These are phyloP conservation scores for Fraxinus latifolia DNA, from an alignment of 305 asterid genomes.

Conservation along the genomic window DNA sequence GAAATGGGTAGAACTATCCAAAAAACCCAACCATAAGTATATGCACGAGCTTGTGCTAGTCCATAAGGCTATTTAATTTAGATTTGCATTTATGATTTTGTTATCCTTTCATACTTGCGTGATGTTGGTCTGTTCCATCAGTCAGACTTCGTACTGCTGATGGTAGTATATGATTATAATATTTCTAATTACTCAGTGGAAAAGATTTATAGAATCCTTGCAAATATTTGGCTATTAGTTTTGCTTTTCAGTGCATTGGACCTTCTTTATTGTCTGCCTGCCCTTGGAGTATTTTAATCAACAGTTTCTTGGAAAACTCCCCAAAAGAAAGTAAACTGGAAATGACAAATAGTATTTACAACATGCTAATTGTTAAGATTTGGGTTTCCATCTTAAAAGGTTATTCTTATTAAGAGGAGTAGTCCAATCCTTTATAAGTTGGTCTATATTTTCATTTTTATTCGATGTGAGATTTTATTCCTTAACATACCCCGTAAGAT, in stretches of 20 bases:
- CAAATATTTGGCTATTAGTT: neutral
- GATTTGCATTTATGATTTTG: neutral
- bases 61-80: neutral
- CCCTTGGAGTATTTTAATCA: neutral
- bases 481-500: too few species aligned
- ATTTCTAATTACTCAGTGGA: neutral
- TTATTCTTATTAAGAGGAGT: too few species aligned
- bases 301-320: neutral
- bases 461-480: too few species aligned
- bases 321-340: neutral
- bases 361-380: neutral
- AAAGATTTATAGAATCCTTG: neutral
- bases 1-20: neutral
- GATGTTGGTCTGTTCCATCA: neutral
- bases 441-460: too few species aligned
- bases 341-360: neutral
- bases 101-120: neutral
- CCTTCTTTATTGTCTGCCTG: neutral
- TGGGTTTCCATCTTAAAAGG: too few species aligned
- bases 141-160: neutral
- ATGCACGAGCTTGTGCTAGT: neutral
- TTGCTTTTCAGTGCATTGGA: conserved; percentile 1
- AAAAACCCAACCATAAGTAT: neutral
- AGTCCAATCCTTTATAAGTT: too few species aligned
- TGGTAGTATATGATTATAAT: neutral